phyloP scores from a whole-genome alignment of 495 filamentous ascomycete genomes.

The Aspergillus nidulans region DNA sequence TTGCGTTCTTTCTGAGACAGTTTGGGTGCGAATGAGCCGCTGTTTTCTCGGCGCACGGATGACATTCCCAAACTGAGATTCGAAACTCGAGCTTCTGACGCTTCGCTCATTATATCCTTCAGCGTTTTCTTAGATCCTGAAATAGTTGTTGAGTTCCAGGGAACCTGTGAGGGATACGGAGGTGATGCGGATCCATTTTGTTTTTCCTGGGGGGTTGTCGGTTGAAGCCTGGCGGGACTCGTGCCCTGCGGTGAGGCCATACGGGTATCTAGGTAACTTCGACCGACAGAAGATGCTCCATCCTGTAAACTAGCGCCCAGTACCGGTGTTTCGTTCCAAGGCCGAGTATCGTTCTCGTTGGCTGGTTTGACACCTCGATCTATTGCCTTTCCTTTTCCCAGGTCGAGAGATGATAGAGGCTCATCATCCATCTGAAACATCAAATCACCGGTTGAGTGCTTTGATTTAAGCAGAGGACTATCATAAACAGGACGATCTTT shows the following conservation, averaged over 20 bases:
- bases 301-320: constrained; percentile 29
- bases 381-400: constrained; percentile 29
- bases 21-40: constrained; percentile 43
- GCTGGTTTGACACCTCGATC: constrained; percentile 19
- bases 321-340: constrained; percentile 27
- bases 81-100: constrained; percentile 58
- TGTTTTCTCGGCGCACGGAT: constrained; percentile 35
- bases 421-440: constrained; percentile 98
- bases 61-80: constrained; percentile 68
- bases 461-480: constrained; percentile 60
- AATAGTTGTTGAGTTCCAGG: constrained; percentile 60
- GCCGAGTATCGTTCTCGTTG: constrained; percentile 15
- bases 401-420: constrained; percentile 26
- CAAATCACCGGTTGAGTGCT: constrained; percentile 64
- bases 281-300: constrained; percentile 26
- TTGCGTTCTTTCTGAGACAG: constrained; percentile 90
- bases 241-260: constrained; percentile 29
- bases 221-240: constrained; percentile 18
- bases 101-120: constrained; percentile 79
- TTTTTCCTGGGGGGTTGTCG: constrained; percentile 20
- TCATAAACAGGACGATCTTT: constrained; percentile 35
- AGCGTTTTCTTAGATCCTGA: constrained; percentile 65
- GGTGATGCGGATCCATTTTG: constrained; percentile 18
- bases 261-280: constrained; percentile 30
- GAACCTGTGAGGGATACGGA: constrained; percentile 23